Percentiles rank a stretch among this genome's conserved stretches.
phyloP scores from a whole-genome alignment of 1,284 basidiomycete species.

The Gymnopus androsaceus region DNA sequence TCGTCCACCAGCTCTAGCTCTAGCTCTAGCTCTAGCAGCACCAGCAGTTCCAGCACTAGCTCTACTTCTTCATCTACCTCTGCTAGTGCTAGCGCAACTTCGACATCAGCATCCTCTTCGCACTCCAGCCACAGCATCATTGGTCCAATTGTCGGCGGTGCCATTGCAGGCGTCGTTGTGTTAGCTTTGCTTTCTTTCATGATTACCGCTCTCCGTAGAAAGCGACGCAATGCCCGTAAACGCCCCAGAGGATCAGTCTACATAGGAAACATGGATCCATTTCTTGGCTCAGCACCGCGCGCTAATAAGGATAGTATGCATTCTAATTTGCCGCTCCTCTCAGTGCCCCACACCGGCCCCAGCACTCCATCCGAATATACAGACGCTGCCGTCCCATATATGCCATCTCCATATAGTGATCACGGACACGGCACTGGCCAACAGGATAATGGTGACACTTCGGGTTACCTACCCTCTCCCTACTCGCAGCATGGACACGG shows the following conservation, averaged over 20 bases:
- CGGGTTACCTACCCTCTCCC: slow-evolving; percentile 12
- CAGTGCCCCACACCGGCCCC: not conserved
- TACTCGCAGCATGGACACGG: slow-evolving; percentile 16
- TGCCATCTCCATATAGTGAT: slow-evolving; percentile 7
- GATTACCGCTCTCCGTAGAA: slow-evolving; percentile 22
- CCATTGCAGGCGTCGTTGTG: slow-evolving; percentile 5
- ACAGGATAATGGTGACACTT: not conserved
- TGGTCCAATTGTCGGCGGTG: slow-evolving; percentile 16
- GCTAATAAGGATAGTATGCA: not conserved
- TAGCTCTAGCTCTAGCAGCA: not conserved
- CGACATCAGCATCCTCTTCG: slow-evolving; percentile 11
- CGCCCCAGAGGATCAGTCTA: slow-evolving; percentile 24
- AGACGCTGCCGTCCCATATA: not conserved
- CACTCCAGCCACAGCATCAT: slow-evolving; percentile 1
- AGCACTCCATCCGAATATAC: not conserved
- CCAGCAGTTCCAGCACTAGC: slow-evolving; percentile 6
- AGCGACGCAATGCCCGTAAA: slow-evolving; percentile 21
- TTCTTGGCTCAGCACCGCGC: not conserved
- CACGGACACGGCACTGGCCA: not conserved
- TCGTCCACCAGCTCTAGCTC: not conserved
- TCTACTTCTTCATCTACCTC: slow-evolving; percentile 11
- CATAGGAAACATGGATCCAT: slow-evolving; percentile 12
- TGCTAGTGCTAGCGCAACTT: slow-evolving; percentile 13
- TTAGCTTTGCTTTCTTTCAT: slow-evolving; percentile 19
- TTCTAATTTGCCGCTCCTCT: not conserved